A percentile compares a stretch with the other conserved stretches of the same genome.
Evolutionary conservation across 1,284 basidiomycete genomes (phyloP).

Genomic region (Filobasidium uniguttulatum): DNA sequence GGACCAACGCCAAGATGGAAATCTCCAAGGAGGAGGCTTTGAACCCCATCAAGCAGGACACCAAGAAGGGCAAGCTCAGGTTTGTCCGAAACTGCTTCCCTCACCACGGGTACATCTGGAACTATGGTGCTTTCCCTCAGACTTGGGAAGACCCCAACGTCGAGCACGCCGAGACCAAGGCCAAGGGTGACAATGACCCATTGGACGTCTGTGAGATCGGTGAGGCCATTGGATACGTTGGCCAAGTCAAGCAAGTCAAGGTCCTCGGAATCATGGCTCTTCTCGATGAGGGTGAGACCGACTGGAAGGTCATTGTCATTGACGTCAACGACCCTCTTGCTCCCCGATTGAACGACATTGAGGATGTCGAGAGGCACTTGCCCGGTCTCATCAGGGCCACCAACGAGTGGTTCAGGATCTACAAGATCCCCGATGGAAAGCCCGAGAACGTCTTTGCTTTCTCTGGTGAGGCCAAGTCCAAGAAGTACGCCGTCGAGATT

Average conservation of each 20-base stretch:
- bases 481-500: slow-evolving; percentile 97
- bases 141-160: slow-evolving; percentile 94
- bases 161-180: slow-evolving; percentile 92
- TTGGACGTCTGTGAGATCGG: slow-evolving; percentile 99
- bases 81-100: slow-evolving; percentile 99
- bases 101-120: slow-evolving; percentile 98
- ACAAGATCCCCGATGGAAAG: slow-evolving; percentile 96
- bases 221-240: slow-evolving; percentile 92
- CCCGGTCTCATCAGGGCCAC: slow-evolving; percentile 92
- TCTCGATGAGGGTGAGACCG: slow-evolving; percentile 93
- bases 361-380: slow-evolving; percentile 96
- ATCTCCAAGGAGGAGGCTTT: slow-evolving; percentile 93
- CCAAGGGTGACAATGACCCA: slow-evolving; percentile 98
- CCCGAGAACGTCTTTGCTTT: slow-evolving; percentile 98
- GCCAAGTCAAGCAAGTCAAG: slow-evolving; percentile 99
- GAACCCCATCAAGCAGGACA: slow-evolving; percentile 94
- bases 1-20: slow-evolving; percentile 99
- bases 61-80: slow-evolving; percentile 66
- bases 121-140: slow-evolving; percentile 95
- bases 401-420: slow-evolving; percentile 94
- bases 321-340: slow-evolving; percentile 95
- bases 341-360: slow-evolving; percentile 93
- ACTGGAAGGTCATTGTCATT: slow-evolving; percentile 98
- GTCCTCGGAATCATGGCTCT: slow-evolving; percentile 99
- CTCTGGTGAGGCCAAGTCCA: slow-evolving; percentile 99